Base-by-base conservation (phyloP, 2,329 filamentous ascomycete genomes). In the Neopestalotiopsis rosae region DNA sequence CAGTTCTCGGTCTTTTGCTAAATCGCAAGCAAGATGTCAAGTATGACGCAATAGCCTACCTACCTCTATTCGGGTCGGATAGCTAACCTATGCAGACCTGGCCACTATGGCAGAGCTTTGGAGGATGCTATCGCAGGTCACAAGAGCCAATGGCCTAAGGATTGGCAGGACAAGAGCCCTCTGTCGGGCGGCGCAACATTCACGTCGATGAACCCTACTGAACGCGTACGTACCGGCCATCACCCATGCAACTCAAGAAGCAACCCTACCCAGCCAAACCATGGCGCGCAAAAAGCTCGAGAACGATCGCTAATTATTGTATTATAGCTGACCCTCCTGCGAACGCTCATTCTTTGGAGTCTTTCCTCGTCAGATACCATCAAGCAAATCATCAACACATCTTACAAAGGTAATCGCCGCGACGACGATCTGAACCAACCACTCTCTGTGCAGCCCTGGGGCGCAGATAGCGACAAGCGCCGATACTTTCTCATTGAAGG, bases 1-100 rank as follows among this genome's bases (percentile, higher is more conserved):
- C 94, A 71, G 83, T 99, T 73, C 85, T 99, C 59, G 91, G 93
- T 40, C 86, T 99, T 75, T 89, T 98, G 67, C 86, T 99, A 76
- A 99, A 99, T 81, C 91, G 96, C 81, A 98, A 99, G 86, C 97
- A 99, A 80, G 95, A 97, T 83, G 93, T 98, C 79, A 97, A 99
- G 96, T 98, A 89, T 82, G 94, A 72, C 71, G 73, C 76, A 71
- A 73, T 75, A 68, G 65, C 69, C 64, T 57, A 28, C 42, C 5
- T 59, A 24, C 65, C 13, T 13, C 17, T 32, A 20, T 67, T 42
- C 74, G 79, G 67, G 79, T 13, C 7, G 30, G 20, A 61, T 61
- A 42, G 52, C 56, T 6, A 30, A 40, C 71, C 28, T 42, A 66
- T 68, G 70, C 74, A 99, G 96, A 81, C 90, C 93, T 74, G 95